Conservation (phyloP, 148 eudicot species). For the Polygonum maritimum region DNA sequence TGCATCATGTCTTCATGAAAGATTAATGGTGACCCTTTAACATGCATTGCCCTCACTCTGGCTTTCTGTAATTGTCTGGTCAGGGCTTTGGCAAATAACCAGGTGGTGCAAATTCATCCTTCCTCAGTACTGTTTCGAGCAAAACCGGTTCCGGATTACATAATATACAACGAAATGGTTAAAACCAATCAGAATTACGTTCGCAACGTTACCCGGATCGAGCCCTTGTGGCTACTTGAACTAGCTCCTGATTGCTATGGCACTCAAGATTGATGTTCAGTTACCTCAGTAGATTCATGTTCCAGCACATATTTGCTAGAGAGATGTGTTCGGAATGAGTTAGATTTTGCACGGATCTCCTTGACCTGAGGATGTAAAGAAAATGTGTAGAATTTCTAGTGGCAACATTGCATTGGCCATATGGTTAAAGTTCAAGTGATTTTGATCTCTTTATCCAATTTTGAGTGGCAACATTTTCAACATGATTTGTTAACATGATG, state of each 20-base stretch:
- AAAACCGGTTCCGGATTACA: slow-evolving; percentile 81
- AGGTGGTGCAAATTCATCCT: slow-evolving; percentile 80
- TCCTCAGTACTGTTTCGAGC: slow-evolving; percentile 61
- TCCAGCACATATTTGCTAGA: too few relatives aligned
- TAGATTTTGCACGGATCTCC: background rate
- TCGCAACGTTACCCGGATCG: slow-evolving; percentile 63
- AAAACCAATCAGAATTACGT: slow-evolving; percentile 63
- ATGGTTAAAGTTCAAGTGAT: too few relatives aligned
- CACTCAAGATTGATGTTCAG: slow-evolving; percentile 22
- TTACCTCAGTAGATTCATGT: too few relatives aligned
- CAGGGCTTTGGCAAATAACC: slow-evolving; percentile 73
- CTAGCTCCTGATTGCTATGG: slow-evolving; percentile 62
- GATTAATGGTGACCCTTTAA: background rate
- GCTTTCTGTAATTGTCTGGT: background rate
- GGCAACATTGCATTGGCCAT: background rate
- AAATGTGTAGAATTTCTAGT: background rate
- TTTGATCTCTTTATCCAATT: too few relatives aligned
- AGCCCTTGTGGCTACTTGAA: slow-evolving; percentile 85
- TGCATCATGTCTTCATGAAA: background rate
- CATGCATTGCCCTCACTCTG: background rate
- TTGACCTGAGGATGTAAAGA: background rate
- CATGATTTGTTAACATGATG: background rate
- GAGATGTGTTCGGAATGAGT: background rate
- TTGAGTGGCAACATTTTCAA: background rate
- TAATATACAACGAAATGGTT: slow-evolving; percentile 64